Conservation (phyloP, 176 grass and related monocot species). For the Rhipidocladum racemiflorum region DNA sequence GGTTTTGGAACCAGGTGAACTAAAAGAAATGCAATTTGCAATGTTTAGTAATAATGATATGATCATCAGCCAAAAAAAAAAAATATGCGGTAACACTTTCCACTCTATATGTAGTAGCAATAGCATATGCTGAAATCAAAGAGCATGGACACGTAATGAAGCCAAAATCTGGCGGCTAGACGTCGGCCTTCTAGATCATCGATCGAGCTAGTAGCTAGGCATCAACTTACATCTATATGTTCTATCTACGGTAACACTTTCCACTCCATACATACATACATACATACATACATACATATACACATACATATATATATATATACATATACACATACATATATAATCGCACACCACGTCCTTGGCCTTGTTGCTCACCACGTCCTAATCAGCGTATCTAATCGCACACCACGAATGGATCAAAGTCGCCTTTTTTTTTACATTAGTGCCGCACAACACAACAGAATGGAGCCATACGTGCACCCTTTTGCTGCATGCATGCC, state of each 20-base stretch:
- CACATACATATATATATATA: no score
- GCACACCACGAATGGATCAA: slow-evolving; percentile 42
- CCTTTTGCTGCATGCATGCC: slow-evolving; percentile 31
- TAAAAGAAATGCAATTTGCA: not conserved
- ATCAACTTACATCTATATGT: not conserved
- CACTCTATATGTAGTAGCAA: not conserved
- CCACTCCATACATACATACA: no score
- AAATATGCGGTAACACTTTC: not conserved
- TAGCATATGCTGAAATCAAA: not conserved
- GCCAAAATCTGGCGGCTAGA: not conserved
- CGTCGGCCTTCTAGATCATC: slow-evolving; percentile 7
- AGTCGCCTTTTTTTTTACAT: not conserved
- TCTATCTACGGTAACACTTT: no score
- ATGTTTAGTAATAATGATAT: not conserved
- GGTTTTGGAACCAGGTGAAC: slow-evolving; percentile 10
- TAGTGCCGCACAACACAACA: slow-evolving; percentile 21
- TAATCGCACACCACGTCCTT: no score
- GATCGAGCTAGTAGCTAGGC: not conserved
- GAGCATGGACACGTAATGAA: not conserved
- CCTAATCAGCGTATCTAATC: slow-evolving; percentile 57
- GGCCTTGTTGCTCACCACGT: slow-evolving; percentile 29
- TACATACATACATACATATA: no score
- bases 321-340: no score
- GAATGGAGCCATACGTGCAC: not conserved
- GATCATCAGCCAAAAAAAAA: not conserved